Evolutionary conservation across 2,329 filamentous ascomycete species (phyloP).

Genomic region (Alternaria sp.): DNA sequence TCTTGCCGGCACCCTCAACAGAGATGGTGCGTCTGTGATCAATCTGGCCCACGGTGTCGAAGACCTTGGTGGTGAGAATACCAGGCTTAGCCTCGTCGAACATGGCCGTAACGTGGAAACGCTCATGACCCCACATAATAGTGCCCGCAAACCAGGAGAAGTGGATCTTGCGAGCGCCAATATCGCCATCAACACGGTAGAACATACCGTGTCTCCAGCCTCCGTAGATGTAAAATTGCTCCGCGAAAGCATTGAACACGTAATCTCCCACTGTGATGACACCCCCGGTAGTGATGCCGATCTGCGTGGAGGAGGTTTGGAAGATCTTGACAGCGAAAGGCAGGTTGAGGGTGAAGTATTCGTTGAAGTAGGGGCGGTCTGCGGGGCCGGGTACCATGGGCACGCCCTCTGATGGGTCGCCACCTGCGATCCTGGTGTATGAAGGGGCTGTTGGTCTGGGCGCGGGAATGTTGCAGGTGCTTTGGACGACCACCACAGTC

Average conservation of each 20-base stretch:
- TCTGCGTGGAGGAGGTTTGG: neutral
- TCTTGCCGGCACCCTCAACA: neutral
- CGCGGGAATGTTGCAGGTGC: neutral
- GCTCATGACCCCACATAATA: neutral
- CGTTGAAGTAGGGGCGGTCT: neutral
- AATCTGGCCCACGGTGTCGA: too few species aligned
- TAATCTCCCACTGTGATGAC: neutral
- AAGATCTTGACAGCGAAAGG: neutral
- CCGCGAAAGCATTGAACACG: neutral
- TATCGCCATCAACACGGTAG: neutral
- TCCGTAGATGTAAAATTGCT: neutral
- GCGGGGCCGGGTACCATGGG: neutral
- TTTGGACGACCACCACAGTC: neutral
- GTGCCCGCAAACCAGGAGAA: neutral
- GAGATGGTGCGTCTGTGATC: neutral
- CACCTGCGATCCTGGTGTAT: neutral
- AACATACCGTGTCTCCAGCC: neutral
- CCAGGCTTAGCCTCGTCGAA: neutral
- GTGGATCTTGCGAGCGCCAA: neutral
- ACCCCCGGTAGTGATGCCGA: neutral
- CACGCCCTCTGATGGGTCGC: neutral
- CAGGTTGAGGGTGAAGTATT: neutral
- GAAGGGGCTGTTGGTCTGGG: neutral
- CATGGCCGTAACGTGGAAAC: neutral
- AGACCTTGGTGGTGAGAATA: neutral